Conservation (phyloP, 352 stramenopile genomes). For the Pythium diclinum region DNA sequence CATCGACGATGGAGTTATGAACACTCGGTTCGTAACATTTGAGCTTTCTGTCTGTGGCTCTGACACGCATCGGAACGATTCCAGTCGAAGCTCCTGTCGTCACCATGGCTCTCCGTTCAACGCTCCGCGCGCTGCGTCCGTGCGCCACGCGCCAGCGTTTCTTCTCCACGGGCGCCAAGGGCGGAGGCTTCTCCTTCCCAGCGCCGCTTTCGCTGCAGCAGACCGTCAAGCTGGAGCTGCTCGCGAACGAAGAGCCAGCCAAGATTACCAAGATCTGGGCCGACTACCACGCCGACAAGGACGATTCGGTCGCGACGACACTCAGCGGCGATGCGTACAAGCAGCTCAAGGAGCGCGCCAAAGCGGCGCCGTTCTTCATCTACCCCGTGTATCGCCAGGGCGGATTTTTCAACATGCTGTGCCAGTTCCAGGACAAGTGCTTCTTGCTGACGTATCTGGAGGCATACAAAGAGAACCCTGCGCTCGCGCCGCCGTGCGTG, state of each 20-base stretch:
- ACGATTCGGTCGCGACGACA: constrained; percentile 61
- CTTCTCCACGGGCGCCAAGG: constrained; percentile 10
- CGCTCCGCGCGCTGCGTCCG: constrained; percentile 12
- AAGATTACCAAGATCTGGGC: constrained; percentile 75
- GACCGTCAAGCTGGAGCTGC: constrained; percentile 81
- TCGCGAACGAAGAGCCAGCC: constrained; percentile 57
- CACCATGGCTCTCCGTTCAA: constrained; percentile 4
- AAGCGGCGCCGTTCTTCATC: constrained; percentile 67
- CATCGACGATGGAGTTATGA: neutral
- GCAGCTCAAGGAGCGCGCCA: constrained; percentile 45
- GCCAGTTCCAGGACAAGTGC: constrained; percentile 88
- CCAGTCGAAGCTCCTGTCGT: neutral
- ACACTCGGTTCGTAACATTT: neutral
- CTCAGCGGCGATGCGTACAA: constrained; percentile 42
- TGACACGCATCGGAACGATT: neutral
- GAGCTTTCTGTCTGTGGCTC: neutral
- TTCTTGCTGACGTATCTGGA: constrained; percentile 87
- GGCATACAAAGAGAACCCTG: constrained; percentile 84
- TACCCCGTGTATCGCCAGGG: constrained; percentile 83
- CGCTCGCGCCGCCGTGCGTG: constrained; percentile 67
- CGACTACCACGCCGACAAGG: constrained; percentile 73
- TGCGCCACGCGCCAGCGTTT: neutral
- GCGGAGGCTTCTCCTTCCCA: constrained; percentile 77
- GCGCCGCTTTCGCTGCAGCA: constrained; percentile 73
- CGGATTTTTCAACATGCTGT: constrained; percentile 88